These are phyloP conservation scores for Pseudogymnoascus sp. DNA, from an alignment of 2,329 filamentous ascomycete genomes.

Conservation along the genomic window DNA sequence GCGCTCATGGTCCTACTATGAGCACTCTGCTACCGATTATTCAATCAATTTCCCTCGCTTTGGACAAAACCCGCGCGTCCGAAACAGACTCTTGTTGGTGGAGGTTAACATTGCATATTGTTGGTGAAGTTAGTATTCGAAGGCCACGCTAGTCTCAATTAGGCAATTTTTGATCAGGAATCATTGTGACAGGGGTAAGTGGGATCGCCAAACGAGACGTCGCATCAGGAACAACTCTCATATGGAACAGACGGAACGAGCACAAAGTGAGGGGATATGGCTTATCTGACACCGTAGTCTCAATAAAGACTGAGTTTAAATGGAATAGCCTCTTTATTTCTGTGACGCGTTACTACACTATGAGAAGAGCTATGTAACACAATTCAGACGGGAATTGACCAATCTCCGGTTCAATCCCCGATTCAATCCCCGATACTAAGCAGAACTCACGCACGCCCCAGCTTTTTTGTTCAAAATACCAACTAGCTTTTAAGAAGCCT, in stretches of 20 bases:
- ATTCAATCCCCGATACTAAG: not conserved
- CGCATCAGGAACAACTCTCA: not conserved
- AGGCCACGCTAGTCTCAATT: not conserved
- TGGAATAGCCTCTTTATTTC: not conserved
- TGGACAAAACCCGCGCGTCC: not conserved
- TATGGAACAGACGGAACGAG: not conserved
- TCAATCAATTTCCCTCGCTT: not conserved
- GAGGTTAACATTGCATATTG: not conserved
- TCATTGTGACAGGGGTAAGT: not conserved
- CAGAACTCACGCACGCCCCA: not conserved
- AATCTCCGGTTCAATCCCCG: not conserved
- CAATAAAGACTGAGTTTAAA: not conserved
- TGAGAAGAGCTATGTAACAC: not conserved
- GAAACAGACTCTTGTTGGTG: not conserved
- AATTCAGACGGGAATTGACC: not conserved
- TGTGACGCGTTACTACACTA: not conserved
- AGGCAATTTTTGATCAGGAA: not conserved
- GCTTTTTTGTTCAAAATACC: not conserved
- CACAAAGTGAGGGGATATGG: not conserved
- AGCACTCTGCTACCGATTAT: not conserved
- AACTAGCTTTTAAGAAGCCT: not conserved
- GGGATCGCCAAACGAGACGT: not conserved
- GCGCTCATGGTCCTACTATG: not conserved
- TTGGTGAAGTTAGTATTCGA: not conserved
- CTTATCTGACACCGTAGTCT: not conserved